These are phyloP conservation scores for Casuarina cunninghamiana DNA, from an alignment of 306 rosid species.

Conservation along the genomic window DNA sequence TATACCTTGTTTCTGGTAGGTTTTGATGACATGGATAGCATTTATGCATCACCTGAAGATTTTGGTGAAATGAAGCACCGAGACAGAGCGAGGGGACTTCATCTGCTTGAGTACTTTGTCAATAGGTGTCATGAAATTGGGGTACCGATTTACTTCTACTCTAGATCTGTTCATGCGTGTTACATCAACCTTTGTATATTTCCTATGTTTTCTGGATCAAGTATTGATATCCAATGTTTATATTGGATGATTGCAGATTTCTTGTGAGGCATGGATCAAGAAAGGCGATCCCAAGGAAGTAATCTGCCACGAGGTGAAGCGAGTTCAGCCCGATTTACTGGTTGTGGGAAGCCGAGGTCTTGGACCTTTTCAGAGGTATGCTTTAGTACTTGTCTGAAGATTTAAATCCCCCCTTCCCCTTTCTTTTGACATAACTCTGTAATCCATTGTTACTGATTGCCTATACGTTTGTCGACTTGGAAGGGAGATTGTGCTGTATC, in stretches of 20 bases:
- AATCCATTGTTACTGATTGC: neutral
- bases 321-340: slow-evolving; percentile 71
- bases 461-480: neutral
- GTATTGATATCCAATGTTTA: neutral
- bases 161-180: neutral
- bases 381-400: neutral
- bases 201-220: neutral
- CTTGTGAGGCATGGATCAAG: slow-evolving; percentile 82
- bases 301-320: slow-evolving; percentile 75
- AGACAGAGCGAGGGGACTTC: slow-evolving; percentile 62
- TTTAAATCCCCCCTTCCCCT: neutral
- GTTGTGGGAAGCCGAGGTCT: slow-evolving; percentile 94
- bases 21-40: slow-evolving; percentile 76
- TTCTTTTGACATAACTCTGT: neutral
- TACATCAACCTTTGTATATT: neutral
- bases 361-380: slow-evolving; percentile 93
- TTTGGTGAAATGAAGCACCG: slow-evolving; percentile 53
- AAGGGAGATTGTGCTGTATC: neutral
- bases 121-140: slow-evolving; percentile 80
- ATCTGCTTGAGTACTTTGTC: slow-evolving; percentile 79
- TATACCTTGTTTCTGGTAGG: slow-evolving; percentile 45
- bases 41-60: slow-evolving; percentile 86
- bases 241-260: slow-evolving; percentile 47
- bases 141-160: slow-evolving; percentile 42
- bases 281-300: slow-evolving; percentile 84